Evolutionary conservation across 2,329 filamentous ascomycete genomes (phyloP).

Genomic region (Claviceps monticola): DNA sequence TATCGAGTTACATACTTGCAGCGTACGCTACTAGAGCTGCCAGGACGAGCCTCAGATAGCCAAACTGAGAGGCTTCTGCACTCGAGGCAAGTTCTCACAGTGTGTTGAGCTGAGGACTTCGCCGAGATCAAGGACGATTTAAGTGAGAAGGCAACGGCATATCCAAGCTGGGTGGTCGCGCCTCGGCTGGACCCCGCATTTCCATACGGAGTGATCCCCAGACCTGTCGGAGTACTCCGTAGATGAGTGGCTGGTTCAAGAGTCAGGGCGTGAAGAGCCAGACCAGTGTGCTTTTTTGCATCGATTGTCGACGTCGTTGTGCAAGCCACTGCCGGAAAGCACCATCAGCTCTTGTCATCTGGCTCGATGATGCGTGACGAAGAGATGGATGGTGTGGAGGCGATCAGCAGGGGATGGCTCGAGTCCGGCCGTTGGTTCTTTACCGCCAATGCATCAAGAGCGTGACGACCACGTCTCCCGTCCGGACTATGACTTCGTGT

Average conservation of each 20-base stretch:
- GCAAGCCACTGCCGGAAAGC: background rate
- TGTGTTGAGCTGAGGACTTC: slow-evolving; percentile 22
- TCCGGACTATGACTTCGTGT: no score
- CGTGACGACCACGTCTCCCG: no score
- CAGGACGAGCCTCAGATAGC: slow-evolving; percentile 5
- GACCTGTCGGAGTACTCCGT: no score
- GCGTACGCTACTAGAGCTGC: background rate
- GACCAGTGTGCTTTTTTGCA: background rate
- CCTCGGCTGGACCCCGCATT: no score
- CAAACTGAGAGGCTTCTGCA: slow-evolving; percentile 24
- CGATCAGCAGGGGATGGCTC: background rate
- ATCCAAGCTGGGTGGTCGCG: no score
- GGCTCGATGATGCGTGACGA: background rate
- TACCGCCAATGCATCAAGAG: no score
- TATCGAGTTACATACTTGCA: background rate
- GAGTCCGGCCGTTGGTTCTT: background rate
- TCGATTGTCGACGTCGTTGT: background rate
- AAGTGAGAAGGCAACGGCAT: no score
- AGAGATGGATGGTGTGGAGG: no score
- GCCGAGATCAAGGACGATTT: slow-evolving; percentile 16
- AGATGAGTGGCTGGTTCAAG: no score
- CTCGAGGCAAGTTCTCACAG: slow-evolving; percentile 24
- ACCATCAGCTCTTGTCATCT: background rate
- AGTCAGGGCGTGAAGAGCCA: background rate
- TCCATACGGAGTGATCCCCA: no score